These are phyloP conservation scores for Ganoderma resinaceum DNA, from an alignment of 1,284 basidiomycete species.

Conservation along the genomic window DNA sequence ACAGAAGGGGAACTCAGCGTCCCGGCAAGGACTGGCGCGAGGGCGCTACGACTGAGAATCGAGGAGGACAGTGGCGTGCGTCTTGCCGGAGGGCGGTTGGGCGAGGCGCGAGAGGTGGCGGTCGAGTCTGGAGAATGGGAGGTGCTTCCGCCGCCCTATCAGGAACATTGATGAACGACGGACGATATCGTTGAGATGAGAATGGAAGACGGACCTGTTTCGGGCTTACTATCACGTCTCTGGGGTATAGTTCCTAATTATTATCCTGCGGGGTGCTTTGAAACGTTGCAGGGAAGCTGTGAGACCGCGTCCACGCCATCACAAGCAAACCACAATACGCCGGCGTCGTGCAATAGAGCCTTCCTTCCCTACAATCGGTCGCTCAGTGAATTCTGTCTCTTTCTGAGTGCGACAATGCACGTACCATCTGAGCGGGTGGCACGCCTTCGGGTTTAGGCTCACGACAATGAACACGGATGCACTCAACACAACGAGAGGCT, in stretches of 20 bases:
- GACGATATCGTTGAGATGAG: neutral
- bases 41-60: neutral
- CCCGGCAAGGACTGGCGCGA: neutral
- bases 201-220: neutral
- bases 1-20: neutral
- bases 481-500: no score
- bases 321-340: no score
- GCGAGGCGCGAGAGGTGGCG: neutral
- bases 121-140: neutral
- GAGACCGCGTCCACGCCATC: no score
- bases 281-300: no score
- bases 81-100: neutral
- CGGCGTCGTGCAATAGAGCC: no score
- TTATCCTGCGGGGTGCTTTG: no score
- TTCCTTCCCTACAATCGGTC: no score
- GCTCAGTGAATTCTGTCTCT: no score
- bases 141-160: neutral
- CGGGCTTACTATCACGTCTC: neutral
- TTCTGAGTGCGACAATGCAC: no score
- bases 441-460: no score
- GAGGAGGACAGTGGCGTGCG: neutral
- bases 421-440: no score
- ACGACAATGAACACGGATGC: no score
- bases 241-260: neutral
- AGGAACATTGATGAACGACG: neutral